Conservation (phyloP, 371 early-diverging fungal genomes). For the Coemansia sp. region DNA sequence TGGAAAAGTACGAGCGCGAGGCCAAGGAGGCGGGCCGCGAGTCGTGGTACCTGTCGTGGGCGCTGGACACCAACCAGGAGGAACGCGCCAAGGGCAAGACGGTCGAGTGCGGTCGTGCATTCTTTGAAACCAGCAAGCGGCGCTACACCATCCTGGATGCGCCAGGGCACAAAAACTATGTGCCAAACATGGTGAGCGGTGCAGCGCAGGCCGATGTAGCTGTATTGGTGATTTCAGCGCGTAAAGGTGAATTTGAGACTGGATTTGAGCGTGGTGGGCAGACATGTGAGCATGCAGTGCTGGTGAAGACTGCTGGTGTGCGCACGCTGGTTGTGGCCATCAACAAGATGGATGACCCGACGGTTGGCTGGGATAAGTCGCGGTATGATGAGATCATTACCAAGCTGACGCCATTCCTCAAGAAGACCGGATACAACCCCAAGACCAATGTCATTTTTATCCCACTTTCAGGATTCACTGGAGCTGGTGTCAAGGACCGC, state of each 20-base stretch:
- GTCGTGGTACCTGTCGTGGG: slow-evolving; percentile 98
- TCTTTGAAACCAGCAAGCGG: slow-evolving; percentile 94
- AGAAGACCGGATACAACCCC: slow-evolving; percentile 88
- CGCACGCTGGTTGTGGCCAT: slow-evolving; percentile 87
- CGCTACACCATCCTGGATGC: slow-evolving; percentile 97
- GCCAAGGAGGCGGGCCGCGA: slow-evolving; percentile 96
- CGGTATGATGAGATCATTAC: slow-evolving; percentile 86
- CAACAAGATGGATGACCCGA: slow-evolving; percentile 99
- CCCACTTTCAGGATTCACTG: slow-evolving; percentile 95
- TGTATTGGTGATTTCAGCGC: slow-evolving; percentile 97
- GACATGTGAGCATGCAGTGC: slow-evolving; percentile 97
- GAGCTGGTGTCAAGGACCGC: slow-evolving; percentile 93
- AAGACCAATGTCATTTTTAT: slow-evolving; percentile 81
- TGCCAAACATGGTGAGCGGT: slow-evolving; percentile 98
- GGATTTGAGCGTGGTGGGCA: slow-evolving; percentile 99
- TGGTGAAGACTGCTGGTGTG: slow-evolving; percentile 97
- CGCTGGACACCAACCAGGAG: slow-evolving; percentile 92
- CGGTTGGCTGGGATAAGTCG: slow-evolving; percentile 90
- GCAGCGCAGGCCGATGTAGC: slow-evolving; percentile 98
- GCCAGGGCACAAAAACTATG: slow-evolving; percentile 99
- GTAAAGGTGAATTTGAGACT: slow-evolving; percentile 99
- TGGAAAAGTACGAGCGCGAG: slow-evolving; percentile 98
- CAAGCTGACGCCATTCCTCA: slow-evolving; percentile 89
- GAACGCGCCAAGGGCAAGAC: slow-evolving; percentile 99
- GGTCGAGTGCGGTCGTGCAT: slow-evolving; percentile 96